Evolutionary conservation across 768 basidiomycete genomes (phyloP).

Genomic region (Collybia mongolica): DNA sequence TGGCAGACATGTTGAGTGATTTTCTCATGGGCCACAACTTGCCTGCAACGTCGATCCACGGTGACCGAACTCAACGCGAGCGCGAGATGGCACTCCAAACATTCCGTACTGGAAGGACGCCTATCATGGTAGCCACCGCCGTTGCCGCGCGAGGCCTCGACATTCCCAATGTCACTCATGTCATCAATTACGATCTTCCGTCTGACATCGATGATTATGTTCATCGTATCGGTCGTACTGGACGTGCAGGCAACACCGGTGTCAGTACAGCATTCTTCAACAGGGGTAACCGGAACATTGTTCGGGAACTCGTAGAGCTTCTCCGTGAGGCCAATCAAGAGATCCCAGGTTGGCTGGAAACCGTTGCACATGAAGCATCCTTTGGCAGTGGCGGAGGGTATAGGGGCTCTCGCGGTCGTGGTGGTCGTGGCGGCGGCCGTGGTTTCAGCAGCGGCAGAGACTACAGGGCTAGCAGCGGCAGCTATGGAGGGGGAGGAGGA

Average conservation of each 20-base stretch:
- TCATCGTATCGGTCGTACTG: constrained; percentile 96
- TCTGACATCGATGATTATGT: constrained; percentile 99
- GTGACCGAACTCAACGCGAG: constrained; percentile 96
- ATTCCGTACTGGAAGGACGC: constrained; percentile 93
- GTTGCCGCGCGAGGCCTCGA: constrained; percentile 99
- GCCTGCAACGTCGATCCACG: constrained; percentile 95
- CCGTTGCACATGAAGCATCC: constrained; percentile 77
- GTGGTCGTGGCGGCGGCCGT: constrained; percentile 50
- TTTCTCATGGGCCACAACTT: constrained; percentile 84
- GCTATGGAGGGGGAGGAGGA: constrained; percentile 23
- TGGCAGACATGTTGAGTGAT: constrained; percentile 98
- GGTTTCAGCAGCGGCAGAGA: constrained; percentile 47
- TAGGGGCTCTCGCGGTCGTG: constrained; percentile 55
- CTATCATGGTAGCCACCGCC: constrained; percentile 96
- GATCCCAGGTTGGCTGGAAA: constrained; percentile 88
- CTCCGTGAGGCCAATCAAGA: constrained; percentile 96
- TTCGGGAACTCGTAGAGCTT: constrained; percentile 88
- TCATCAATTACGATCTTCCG: constrained; percentile 97
- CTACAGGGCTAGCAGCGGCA: constrained; percentile 40
- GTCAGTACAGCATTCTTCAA: constrained; percentile 96
- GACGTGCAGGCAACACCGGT: constrained; percentile 98
- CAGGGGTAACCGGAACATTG: constrained; percentile 89
- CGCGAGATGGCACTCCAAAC: constrained; percentile 94
- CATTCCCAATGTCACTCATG: constrained; percentile 98
- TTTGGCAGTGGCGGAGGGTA: constrained; percentile 62